Evolutionary conservation across 2,329 filamentous ascomycete species (phyloP).

Genomic region (Fusarium acutatum): DNA sequence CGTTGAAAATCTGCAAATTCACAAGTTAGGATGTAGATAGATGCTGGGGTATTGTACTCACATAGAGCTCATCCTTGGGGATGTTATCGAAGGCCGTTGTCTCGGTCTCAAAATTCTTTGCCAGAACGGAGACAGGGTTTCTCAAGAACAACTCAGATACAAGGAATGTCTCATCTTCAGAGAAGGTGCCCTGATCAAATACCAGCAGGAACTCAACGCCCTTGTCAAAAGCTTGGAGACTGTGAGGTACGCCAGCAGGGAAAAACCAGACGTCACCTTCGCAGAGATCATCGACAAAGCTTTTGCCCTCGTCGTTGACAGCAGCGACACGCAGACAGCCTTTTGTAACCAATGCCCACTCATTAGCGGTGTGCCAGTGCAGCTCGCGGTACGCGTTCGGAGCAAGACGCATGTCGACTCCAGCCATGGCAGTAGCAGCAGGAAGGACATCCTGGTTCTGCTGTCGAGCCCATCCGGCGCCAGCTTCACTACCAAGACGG

Average conservation of each 20-base stretch:
- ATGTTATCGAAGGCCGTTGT: slow-evolving; percentile 10
- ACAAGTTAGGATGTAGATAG: rapidly evolving
- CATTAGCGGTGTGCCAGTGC: slow-evolving; percentile 5
- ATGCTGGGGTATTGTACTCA: neutral
- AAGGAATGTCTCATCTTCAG: slow-evolving; percentile 13
- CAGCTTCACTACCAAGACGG: slow-evolving; percentile 3
- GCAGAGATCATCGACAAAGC: slow-evolving; percentile 7
- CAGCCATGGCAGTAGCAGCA: neutral
- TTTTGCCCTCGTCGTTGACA: slow-evolving; percentile 3
- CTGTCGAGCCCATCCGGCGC: slow-evolving; percentile 11
- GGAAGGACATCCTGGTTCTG: slow-evolving; percentile 5
- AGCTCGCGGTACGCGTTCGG: slow-evolving; percentile 2
- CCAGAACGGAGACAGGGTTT: slow-evolving; percentile 10
- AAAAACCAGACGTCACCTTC: slow-evolving; percentile 14
- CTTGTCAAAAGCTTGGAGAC: neutral
- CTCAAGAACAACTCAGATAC: slow-evolving; percentile 8
- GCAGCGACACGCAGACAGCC: slow-evolving; percentile 8
- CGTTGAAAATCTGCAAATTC: neutral
- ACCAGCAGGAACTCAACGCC: slow-evolving; percentile 7
- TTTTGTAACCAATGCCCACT: slow-evolving; percentile 11
- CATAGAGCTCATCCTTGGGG: slow-evolving; percentile 10
- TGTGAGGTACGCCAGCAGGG: slow-evolving; percentile 9
- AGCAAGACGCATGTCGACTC: slow-evolving; percentile 13
- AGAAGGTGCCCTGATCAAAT: slow-evolving; percentile 5
- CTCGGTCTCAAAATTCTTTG: slow-evolving; percentile 16